Base-by-base conservation (phyloP, 139 green algal genomes). In the Chlorella sorokiniana region DNA sequence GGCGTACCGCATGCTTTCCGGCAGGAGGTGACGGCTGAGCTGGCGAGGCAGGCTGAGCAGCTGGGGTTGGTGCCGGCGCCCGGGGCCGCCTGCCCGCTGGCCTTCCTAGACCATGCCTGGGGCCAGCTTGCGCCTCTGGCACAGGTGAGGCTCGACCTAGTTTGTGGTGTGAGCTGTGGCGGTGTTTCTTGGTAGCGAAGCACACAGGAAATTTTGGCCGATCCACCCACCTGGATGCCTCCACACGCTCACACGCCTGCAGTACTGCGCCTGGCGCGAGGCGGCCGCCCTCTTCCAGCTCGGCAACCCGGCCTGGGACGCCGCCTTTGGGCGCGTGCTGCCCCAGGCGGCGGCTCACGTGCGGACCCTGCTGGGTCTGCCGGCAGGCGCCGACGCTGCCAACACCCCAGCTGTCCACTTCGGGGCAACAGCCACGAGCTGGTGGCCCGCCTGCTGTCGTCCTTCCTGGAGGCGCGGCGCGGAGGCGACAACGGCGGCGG, bases 101-200 rank as follows among this genome's bases (percentile, higher is more conserved):
- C 82, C 7, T 86, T 86, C 38, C 45, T 86, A 35, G 73, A 83
- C 59, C 82, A 86, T 37, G 73, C 73, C 0, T 86, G 82, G 82
- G 82, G 82, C 33, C 72, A 78, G 25, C 20, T 76, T 31, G 16
- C 82, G 16, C 82, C 82, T 16, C 33, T 54, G 14, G 74, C 82
- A 1, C 71, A 78, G 72, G 70, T 78, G 69, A 2, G 56, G 18
- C 20, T n/a, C n/a, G n/a, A n/a, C n/a, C n/a, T n/a, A n/a, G 14
- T 4, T 25, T 31, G 37, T 23, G 45, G 31, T 23, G 27, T n/a
- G 5, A n/a, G 45, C 45, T 54, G 56, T 7, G 2, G 25, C 29
- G 63, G n/a, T 68, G 20, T 68, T n/a, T 40, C 31, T 42, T 33
- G 23, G 23, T 8, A 7, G 54, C n/a, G n/a, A n/a, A n/a, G n/a